These are phyloP conservation scores for Neurospora sp. DNA, from an alignment of 495 filamentous ascomycete species.

Conservation along the genomic window DNA sequence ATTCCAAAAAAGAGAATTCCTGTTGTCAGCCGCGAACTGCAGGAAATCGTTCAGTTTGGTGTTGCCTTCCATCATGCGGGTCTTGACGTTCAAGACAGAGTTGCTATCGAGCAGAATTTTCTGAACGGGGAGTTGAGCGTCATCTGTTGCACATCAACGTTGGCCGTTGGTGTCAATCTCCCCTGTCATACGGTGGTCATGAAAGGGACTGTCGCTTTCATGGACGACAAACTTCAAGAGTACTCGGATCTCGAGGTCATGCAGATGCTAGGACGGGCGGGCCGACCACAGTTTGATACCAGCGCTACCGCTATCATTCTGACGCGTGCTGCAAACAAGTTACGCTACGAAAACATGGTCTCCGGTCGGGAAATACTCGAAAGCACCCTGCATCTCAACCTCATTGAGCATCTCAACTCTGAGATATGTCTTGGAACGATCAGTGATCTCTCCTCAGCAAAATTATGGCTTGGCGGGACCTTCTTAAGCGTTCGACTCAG, in stretches of 20 bases:
- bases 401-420: constrained; percentile 90
- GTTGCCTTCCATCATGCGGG: constrained; percentile 95
- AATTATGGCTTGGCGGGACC: constrained; percentile 74
- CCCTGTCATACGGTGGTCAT: constrained; percentile 89
- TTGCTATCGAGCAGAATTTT: constrained; percentile 61
- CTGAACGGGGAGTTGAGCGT: constrained; percentile 68
- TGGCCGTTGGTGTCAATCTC: constrained; percentile 89
- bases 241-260: constrained; percentile 91
- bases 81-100: constrained; percentile 60
- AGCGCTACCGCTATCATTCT: constrained; percentile 81
- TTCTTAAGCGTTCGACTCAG: constrained; percentile 80
- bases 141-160: constrained; percentile 91
- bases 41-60: constrained; percentile 53
- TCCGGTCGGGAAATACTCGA: constrained; percentile 77
- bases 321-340: constrained; percentile 57
- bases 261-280: constrained; percentile 96
- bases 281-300: constrained; percentile 85
- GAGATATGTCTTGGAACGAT: constrained; percentile 85
- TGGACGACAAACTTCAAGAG: constrained; percentile 54
- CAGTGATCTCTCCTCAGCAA: constrained; percentile 57
- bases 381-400: constrained; percentile 76
- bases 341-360: constrained; percentile 72
- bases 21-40: constrained; percentile 52
- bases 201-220: constrained; percentile 75
- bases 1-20: constrained; percentile 44